Base-by-base conservation (phyloP, 2,329 filamentous ascomycete species). In the Sclerotinia borealis region DNA sequence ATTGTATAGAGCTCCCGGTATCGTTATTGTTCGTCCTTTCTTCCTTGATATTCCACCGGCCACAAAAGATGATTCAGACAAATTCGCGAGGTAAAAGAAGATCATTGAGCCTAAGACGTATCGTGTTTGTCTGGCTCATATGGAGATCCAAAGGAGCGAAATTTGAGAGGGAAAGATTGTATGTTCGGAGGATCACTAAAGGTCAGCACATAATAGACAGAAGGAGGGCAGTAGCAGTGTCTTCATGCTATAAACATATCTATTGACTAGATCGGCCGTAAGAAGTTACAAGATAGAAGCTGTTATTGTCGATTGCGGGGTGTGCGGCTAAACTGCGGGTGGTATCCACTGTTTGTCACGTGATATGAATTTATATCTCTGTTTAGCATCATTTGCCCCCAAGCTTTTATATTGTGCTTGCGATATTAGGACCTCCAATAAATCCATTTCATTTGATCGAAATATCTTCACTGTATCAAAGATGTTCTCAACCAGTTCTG, bases 401-500 rank as follows among this genome's bases (percentile, higher is more conserved):
- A 22, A 10, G 5, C 4, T 22, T 31, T 41, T 11, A 9, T n/a
- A n/a, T 31, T 41, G 22, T 41, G 5, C n/a, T 15, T 17, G n/a
- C 6, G 15, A n/a, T 9, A 8, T 11, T 8, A 50, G 17, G n/a
- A 29, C 6, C 22, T 3, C 25, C 25, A 55, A 43, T 13, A 43
- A n/a, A 13, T 56, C 15, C 39, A 43, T 10, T 15, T 11, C n/a
- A 3, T 9, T 22, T 10, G 19, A 9, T 43, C 27, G 10, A 19
- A 34, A 15, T 15, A 31, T 56, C 6, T 31, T 22, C 19, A 17
- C 19, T 11, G 31, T 22, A 13, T 9, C 5, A 6, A 59, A 31
- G 10, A 61, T 61, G 59, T 61, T 61, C 9, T 39, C 59, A 34
- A 54, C n/a, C 8, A 61, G 2, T 22, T 51, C 59, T 27, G 25